A percentile compares a stretch with the other conserved stretches of the same genome.
These are phyloP conservation scores for Aspergillus sparsus DNA, from an alignment of 495 filamentous ascomycete species.

Conservation along the genomic window DNA sequence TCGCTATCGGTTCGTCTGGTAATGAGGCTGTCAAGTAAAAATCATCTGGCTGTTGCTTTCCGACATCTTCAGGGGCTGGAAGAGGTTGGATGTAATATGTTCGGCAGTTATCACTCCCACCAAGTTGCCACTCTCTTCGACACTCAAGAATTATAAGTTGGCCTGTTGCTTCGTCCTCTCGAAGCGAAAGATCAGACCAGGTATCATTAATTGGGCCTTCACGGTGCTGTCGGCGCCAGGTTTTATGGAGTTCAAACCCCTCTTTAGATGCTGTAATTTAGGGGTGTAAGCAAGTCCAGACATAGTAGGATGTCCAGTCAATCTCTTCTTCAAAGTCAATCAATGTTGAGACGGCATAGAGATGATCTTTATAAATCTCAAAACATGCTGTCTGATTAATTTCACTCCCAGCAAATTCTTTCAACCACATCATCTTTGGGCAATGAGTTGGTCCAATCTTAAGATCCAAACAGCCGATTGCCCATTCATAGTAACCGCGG, in stretches of 20 bases:
- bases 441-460: slow-evolving; percentile 31
- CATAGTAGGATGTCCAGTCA: slow-evolving; percentile 72
- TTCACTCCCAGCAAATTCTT: slow-evolving; percentile 60
- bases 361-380: slow-evolving; percentile 65
- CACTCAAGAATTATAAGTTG: slow-evolving; percentile 66
- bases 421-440: slow-evolving; percentile 44
- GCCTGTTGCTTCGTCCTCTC: slow-evolving; percentile 62
- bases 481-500: slow-evolving; percentile 62
- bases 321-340: slow-evolving; percentile 62
- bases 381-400: slow-evolving; percentile 71
- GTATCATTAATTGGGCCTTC: slow-evolving; percentile 79
- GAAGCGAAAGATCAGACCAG: slow-evolving; percentile 68
- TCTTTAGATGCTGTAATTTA: slow-evolving; percentile 26
- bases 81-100: slow-evolving; percentile 69
- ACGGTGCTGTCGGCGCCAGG: slow-evolving; percentile 67
- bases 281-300: slow-evolving; percentile 63
- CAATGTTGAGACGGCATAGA: slow-evolving; percentile 73
- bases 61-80: slow-evolving; percentile 42
- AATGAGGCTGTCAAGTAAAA: slow-evolving; percentile 18
- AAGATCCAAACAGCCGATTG: slow-evolving; percentile 57
- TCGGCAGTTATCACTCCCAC: slow-evolving; percentile 60
- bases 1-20: slow-evolving; percentile 35
- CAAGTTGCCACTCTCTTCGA: slow-evolving; percentile 67
- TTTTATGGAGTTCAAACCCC: slow-evolving; percentile 36
- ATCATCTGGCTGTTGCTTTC: slow-evolving; percentile 18